Base-by-base conservation (phyloP, 1,139 yeast species). In the Groenewaldozyma auringiensis region DNA sequence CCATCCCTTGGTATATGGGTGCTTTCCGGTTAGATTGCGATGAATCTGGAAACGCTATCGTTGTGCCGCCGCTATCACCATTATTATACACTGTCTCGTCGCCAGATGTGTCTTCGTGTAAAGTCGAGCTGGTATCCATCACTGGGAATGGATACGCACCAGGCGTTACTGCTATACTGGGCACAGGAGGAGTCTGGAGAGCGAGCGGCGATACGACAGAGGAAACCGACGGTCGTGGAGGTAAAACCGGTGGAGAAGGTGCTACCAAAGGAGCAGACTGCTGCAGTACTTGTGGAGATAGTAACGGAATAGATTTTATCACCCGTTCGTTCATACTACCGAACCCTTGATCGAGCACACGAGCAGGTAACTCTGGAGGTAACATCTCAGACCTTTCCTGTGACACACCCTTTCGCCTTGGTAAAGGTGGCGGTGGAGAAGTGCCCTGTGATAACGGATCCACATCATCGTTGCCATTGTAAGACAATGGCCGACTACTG, bases 11-110 rank as follows among this genome's bases (percentile, higher is more conserved):
- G 45, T 53, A 56, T 2, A 58, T 48, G 1, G 69, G 69, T 2
- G 64, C 61, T 21, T 64, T 50, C 36, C 68, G 53, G 46, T 64
- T 65, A 6, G 64, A 61, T 36, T 60, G 64, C 9, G 68, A 63
- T 4, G 64, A 55, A 39, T 65, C 69, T 1, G 67, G 66, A 37
- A 55, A 62, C 8, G 46, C 48, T 27, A 47, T 53, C 33, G 50
- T 58, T 52, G 39, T 50, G 46, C 35, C 45, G 50, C 40, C 40
- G 42, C 50, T 25, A 21, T 35, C 11, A 21, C 20, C 18, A 16
- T 21, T 27, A 22, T 13, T 13, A 14, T 8, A 40, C 47, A 14
- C 43, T 43, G 9, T 37, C 43, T 21, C 46, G 4, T 17, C 25
- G 20, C 17, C 11, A n/a, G 39, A n/a, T 27, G 36, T 16, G 3